These are phyloP conservation scores for Mycena vulgaris DNA, from an alignment of 768 basidiomycete genomes.

Conservation along the genomic window DNA sequence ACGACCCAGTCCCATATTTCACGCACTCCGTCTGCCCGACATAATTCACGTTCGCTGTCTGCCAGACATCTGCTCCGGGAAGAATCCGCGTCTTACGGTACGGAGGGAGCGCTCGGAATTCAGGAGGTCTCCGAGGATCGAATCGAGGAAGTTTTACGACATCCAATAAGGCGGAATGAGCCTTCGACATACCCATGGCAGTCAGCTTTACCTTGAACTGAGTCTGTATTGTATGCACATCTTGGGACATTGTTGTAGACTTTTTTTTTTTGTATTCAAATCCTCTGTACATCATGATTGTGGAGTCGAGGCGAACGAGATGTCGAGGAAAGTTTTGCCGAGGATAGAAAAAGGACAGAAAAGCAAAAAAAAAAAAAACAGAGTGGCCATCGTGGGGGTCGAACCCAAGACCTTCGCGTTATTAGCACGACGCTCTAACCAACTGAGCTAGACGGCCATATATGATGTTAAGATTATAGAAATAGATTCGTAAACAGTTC, in stretches of 20 bases:
- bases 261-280: too few species aligned
- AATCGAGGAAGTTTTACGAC: slow-evolving; percentile 30
- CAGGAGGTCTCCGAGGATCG: slow-evolving; percentile 26
- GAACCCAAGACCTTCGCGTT: slow-evolving; percentile 88
- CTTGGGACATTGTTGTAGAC: slow-evolving; percentile 19
- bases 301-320: too few species aligned
- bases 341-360: not conserved
- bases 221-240: not conserved
- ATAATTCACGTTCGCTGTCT: slow-evolving; percentile 14
- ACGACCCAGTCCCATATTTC: slow-evolving; percentile 9
- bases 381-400: slow-evolving; percentile 60
- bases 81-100: slow-evolving; percentile 33
- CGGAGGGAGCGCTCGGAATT: slow-evolving; percentile 12
- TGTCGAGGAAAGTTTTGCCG: too few species aligned
- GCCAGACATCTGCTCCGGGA: slow-evolving; percentile 18
- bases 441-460: slow-evolving; percentile 92
- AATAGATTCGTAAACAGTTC: too few species aligned
- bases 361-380: not conserved
- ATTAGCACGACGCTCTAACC: slow-evolving; percentile 96
- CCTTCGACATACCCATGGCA: slow-evolving; percentile 25
- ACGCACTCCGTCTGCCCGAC: not conserved
- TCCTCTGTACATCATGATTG: not conserved
- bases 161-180: slow-evolving; percentile 34
- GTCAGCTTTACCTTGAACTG: slow-evolving; percentile 8
- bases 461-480: too few species aligned